Conservation (phyloP, 768 basidiomycete genomes). For the Sarcodon sp. region DNA sequence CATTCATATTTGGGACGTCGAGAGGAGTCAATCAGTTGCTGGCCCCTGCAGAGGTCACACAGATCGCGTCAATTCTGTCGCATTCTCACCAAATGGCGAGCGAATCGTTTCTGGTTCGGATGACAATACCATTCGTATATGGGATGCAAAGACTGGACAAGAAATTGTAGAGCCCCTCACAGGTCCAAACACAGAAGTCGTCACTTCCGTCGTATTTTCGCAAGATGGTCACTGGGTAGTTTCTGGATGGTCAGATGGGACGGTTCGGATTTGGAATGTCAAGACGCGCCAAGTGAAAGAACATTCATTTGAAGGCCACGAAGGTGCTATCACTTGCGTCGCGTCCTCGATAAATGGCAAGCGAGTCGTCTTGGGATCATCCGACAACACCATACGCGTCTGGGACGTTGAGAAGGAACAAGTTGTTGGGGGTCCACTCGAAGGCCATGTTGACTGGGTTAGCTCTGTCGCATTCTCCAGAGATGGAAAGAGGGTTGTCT, state of each 20-base stretch:
- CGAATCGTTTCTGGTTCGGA: slow-evolving; percentile 5
- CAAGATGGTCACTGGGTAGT: slow-evolving; percentile 2
- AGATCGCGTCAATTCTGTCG: slow-evolving; percentile 1
- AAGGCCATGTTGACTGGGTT: neutral
- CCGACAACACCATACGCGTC: too few species aligned
- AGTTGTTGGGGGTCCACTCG: neutral
- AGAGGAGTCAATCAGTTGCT: neutral
- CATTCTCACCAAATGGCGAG: slow-evolving; percentile 5
- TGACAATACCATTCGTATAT: slow-evolving; percentile 5
- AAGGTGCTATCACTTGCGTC: too few species aligned
- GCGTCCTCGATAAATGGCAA: too few species aligned
- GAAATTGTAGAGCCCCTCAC: neutral
- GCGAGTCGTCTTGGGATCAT: too few species aligned
- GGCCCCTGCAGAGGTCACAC: neutral
- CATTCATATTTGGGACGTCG: slow-evolving; percentile 6
- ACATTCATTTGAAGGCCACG: too few species aligned
- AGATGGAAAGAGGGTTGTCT: slow-evolving; percentile 63
- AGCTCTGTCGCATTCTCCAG: slow-evolving; percentile 1
- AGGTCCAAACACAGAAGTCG: slow-evolving; percentile 1
- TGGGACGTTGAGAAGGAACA: too few species aligned
- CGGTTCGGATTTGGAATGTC: slow-evolving; percentile 7
- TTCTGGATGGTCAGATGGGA: slow-evolving; percentile 4
- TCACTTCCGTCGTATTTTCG: slow-evolving; percentile 7
- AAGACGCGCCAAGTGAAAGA: neutral
- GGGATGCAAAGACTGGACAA: slow-evolving; percentile 4